Evolutionary conservation across 2,329 filamentous ascomycete species (phyloP).

Genomic region (Lomentospora prolificans): DNA sequence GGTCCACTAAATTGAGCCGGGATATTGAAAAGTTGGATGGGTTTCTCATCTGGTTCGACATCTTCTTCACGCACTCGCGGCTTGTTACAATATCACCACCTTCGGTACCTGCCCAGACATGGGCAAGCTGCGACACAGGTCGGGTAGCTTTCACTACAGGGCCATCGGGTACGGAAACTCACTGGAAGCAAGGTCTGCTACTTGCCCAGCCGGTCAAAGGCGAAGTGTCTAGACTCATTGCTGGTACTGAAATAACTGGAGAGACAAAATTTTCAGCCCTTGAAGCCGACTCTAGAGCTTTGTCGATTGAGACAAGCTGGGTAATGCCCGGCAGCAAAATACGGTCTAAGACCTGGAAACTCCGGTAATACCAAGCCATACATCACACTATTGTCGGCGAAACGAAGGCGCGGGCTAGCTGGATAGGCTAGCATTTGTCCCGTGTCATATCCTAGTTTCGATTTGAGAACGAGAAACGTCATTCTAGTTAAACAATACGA

Average conservation of each 20-base stretch:
- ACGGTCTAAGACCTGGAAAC: constrained; percentile 39
- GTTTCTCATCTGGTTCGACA: constrained; percentile 89
- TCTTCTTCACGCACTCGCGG: constrained; percentile 66
- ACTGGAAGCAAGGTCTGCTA: constrained; percentile 82
- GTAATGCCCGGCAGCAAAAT: constrained; percentile 29
- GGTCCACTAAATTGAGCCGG: constrained; percentile 49
- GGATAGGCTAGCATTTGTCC: too few species aligned
- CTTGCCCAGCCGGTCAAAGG: constrained; percentile 11
- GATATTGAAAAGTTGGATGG: constrained; percentile 68
- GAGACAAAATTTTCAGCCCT: constrained; percentile 62
- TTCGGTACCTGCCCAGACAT: constrained; percentile 50
- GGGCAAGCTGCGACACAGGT: constrained; percentile 45
- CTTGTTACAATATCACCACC: constrained; percentile 38
- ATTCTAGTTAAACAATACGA: too few species aligned
- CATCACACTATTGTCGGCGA: too few species aligned
- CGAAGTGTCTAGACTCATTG: neutral
- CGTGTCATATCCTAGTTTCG: too few species aligned
- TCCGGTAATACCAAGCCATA: constrained; percentile 16
- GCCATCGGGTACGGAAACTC: constrained; percentile 64
- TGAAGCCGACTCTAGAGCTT: constrained; percentile 56
- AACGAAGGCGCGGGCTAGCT: too few species aligned
- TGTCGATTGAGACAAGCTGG: constrained; percentile 59
- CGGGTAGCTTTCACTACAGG: constrained; percentile 84
- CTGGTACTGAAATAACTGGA: constrained; percentile 50
- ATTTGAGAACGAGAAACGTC: too few species aligned